Conservation (phyloP, 768 basidiomycete genomes). For the Lactifluus rugatus region DNA sequence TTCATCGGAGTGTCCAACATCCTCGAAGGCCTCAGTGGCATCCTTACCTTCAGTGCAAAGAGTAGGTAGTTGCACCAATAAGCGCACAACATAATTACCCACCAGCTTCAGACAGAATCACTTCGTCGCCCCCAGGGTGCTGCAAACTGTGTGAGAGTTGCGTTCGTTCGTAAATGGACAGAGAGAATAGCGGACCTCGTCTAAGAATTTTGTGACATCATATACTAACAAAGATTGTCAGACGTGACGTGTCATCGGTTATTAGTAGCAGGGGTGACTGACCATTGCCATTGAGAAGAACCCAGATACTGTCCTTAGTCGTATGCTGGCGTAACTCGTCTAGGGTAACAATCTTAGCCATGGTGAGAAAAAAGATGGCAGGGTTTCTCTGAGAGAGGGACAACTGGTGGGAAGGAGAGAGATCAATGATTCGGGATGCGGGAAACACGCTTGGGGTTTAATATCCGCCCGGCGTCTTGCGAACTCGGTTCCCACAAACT, state of each 20-base stretch:
- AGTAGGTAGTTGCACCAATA: neutral
- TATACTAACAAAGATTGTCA: conserved; percentile 52
- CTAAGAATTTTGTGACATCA: conserved; percentile 86
- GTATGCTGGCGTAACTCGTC: conserved; percentile 74
- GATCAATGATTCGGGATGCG: too few relatives aligned
- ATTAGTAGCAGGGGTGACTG: conserved; percentile 10
- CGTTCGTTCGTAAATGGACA: neutral
- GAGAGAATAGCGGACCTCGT: conserved; percentile 52
- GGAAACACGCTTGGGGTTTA: conserved; percentile 1
- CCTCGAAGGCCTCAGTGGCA: conserved; percentile 97
- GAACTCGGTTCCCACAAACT: conserved; percentile 11
- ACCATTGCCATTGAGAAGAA: conserved; percentile 86
- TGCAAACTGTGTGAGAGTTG: conserved; percentile 23
- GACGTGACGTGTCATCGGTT: conserved; percentile 14
- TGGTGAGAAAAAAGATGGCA: conserved; percentile 7
- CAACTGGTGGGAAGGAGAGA: conserved; percentile 13
- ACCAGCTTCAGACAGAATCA: conserved; percentile 88
- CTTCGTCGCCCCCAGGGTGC: conserved; percentile 99
- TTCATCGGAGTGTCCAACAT: conserved; percentile 98
- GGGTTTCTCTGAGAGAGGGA: neutral
- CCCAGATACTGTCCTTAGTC: conserved; percentile 64
- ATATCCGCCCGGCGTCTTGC: conserved; percentile 16
- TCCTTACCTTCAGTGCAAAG: conserved; percentile 57
- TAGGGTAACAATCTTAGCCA: conserved; percentile 49
- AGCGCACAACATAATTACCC: conserved; percentile 25